Conservation (phyloP, 495 filamentous ascomycete genomes). For the Aspergillus bridgeri region DNA sequence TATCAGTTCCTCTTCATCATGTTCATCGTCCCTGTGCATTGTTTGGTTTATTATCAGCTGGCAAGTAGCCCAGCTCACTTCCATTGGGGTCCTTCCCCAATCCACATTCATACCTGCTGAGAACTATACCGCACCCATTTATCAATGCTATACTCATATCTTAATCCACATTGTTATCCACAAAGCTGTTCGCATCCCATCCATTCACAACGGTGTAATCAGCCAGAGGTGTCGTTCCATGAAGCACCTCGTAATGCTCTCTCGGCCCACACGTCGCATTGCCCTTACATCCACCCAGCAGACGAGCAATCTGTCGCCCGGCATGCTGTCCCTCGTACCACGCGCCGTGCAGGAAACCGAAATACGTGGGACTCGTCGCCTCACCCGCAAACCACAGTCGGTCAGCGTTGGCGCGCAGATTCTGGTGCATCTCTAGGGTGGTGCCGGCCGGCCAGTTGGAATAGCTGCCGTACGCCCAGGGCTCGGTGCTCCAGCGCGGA, state of each 20-base stretch:
- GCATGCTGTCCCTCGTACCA: conserved; percentile 60
- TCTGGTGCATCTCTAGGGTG: conserved; percentile 67
- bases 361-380: conserved; percentile 65
- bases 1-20: too few relatives aligned
- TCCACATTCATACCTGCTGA: too few relatives aligned
- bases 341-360: conserved; percentile 68
- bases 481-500: conserved; percentile 63
- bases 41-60: too few relatives aligned
- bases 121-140: too few relatives aligned
- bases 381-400: conserved; percentile 71
- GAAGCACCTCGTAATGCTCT: conserved; percentile 14
- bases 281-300: conserved; percentile 9
- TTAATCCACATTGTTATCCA: conserved; percentile 11
- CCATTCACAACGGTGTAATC: conserved; percentile 25
- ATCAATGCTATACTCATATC: too few relatives aligned
- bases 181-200: conserved; percentile 27
- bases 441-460: conserved; percentile 70
- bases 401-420: conserved; percentile 64
- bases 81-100: too few relatives aligned
- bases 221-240: conserved; percentile 26
- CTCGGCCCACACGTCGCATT: background rate
- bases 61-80: too few relatives aligned
- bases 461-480: conserved; percentile 69
- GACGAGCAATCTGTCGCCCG: conserved; percentile 47
- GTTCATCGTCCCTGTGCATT: too few relatives aligned